Percentiles rank a stretch among this genome's conserved stretches.
Conservation (phyloP, 2,329 filamentous ascomycete genomes). For the Acarospora socialis region DNA sequence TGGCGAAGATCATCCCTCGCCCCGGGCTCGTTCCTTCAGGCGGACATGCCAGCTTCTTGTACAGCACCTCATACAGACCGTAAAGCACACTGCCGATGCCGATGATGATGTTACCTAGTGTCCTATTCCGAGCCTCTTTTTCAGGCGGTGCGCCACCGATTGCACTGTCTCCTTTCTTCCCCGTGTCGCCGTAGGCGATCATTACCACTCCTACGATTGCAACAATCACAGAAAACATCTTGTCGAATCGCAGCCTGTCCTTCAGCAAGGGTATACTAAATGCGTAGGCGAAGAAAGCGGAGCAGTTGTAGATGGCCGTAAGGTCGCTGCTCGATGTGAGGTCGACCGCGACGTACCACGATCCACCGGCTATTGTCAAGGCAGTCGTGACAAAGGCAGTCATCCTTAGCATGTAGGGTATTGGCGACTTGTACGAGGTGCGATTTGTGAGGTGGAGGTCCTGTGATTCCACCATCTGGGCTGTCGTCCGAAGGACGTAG, state of each 20-base stretch:
- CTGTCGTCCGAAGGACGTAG: constrained; percentile 48
- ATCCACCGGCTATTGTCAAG: constrained; percentile 77
- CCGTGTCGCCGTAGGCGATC: constrained; percentile 81
- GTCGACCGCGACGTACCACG: constrained; percentile 92
- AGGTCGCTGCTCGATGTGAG: constrained; percentile 85
- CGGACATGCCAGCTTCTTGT: constrained; percentile 85
- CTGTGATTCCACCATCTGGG: constrained; percentile 74
- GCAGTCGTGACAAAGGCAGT: constrained; percentile 73
- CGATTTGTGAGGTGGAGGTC: constrained; percentile 47
- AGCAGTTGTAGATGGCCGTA: constrained; percentile 98
- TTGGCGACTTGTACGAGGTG: constrained; percentile 32
- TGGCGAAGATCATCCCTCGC: constrained; percentile 94
- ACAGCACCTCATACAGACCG: constrained; percentile 91
- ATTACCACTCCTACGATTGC: constrained; percentile 82
- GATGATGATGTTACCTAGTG: constrained; percentile 82
- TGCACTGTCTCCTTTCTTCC: constrained; percentile 40
- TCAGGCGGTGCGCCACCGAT: constrained; percentile 29
- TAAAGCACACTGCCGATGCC: constrained; percentile 83
- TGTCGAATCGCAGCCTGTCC: constrained; percentile 71
- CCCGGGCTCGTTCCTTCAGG: constrained; percentile 71
- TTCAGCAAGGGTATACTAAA: constrained; percentile 84
- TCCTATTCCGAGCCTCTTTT: constrained; percentile 48
- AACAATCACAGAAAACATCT: constrained; percentile 71
- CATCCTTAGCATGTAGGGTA: constrained; percentile 63
- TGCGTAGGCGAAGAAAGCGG: constrained; percentile 94